Conservation (phyloP, 495 filamentous ascomycete species). For the Copromyces sp. region DNA sequence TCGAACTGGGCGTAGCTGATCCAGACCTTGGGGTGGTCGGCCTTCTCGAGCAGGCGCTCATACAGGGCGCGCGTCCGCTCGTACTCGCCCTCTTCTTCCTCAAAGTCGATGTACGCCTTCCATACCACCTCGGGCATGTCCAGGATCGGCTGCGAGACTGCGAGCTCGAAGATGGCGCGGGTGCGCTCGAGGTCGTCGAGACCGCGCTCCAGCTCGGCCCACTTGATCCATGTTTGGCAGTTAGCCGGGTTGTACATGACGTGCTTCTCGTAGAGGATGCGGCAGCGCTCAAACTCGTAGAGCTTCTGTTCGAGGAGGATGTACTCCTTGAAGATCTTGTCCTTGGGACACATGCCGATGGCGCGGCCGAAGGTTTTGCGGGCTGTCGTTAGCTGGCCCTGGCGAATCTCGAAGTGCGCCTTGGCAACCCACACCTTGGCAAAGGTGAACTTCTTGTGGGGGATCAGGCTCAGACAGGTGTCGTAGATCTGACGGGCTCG, state of each 20-base stretch:
- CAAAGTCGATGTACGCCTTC: constrained; percentile 98
- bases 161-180: constrained; percentile 88
- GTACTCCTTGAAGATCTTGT: constrained; percentile 89
- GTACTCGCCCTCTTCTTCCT: constrained; percentile 87
- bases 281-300: constrained; percentile 83
- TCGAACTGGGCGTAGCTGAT: constrained; percentile 95
- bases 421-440: constrained; percentile 92
- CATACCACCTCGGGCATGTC: constrained; percentile 97
- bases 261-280: constrained; percentile 87
- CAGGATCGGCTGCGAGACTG: constrained; percentile 68
- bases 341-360: constrained; percentile 91
- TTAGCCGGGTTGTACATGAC: constrained; percentile 85
- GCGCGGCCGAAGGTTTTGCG: constrained; percentile 82
- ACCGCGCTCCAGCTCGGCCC: constrained; percentile 81
- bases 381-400: constrained; percentile 66
- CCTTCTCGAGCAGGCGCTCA: constrained; percentile 84
- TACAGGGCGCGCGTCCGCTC: constrained; percentile 73
- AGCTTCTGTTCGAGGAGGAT: constrained; percentile 84
- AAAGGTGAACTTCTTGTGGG: constrained; percentile 95
- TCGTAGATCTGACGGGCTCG: constrained; percentile 85
- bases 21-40: constrained; percentile 97
- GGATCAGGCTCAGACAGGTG: constrained; percentile 77
- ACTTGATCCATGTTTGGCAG: constrained; percentile 88
- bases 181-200: constrained; percentile 80
- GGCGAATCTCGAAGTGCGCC: constrained; percentile 87